Base-by-base conservation (phyloP, 2,329 filamentous ascomycete genomes). In the Chaetomium strumarium region DNA sequence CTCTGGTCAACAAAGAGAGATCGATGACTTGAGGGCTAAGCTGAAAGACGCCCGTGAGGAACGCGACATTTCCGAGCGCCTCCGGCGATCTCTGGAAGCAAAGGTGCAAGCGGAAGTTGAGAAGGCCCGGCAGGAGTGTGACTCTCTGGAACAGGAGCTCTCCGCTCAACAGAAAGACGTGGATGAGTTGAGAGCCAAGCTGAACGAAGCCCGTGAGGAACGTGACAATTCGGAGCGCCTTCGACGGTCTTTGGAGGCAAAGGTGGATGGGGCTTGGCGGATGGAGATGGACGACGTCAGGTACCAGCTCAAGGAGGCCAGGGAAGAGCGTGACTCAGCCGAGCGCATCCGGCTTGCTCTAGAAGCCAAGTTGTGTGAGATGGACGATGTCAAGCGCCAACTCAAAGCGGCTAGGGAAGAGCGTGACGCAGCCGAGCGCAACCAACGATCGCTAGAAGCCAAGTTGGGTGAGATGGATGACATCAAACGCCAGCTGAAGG, bases 31-130 rank as follows among this genome's bases (percentile, higher is more conserved):
- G 36, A 72, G 72, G 57, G 58, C 65, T 14, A 70, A 71, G 56
- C 64, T 77, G 19, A 72, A 75, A 52, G 72, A 74, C 40, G 65
- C 69, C 20, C 68, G 71, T 14, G 66, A 71, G 36, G 72, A 74
- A 46, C 69, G 69, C 19, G 72, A 75, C 49, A 62, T 66, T 6
- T 64, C 63, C 6, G 66, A 69, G 38, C 62, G 67, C 6, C 63
- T 64, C 30, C 62, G 67, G 24, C 61, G 68, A 40, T 62, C 74
- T 30, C 69, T 78, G 16, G 68, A 58, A 36, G 43, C 54, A 3
- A 48, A 47, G 41, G 66, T 84, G 1, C 85, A 90, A 60, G 72
- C 79, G 41, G 85, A 90, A 52, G 70, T 89, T 6, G 79, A 81
- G 51, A 70, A 70, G 55, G 71, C 75, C 16, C 70, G 74, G 19